phyloP scores from a whole-genome alignment of 2,329 filamentous ascomycete genomes.

The Plenodomus lindquistii region DNA sequence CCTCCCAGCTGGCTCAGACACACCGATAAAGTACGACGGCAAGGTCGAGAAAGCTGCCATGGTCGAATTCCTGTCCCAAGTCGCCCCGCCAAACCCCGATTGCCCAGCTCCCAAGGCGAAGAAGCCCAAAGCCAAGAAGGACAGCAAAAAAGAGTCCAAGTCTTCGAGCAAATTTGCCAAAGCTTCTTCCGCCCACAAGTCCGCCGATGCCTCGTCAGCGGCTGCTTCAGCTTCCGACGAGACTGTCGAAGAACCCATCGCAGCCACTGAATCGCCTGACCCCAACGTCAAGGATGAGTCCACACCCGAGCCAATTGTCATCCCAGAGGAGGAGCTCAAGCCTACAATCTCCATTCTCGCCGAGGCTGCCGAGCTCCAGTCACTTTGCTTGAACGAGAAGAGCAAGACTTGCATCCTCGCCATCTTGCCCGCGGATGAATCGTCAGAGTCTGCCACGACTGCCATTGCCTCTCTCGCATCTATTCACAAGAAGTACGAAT shows the following conservation, averaged over 20 bases:
- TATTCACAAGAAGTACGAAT: slow-evolving; percentile 74
- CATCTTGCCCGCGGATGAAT: slow-evolving; percentile 44
- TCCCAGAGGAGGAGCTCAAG: slow-evolving; percentile 56
- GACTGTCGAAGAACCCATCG: slow-evolving; percentile 52
- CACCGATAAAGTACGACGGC: slow-evolving; percentile 75
- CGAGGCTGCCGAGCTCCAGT: slow-evolving; percentile 65
- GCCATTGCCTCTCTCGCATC: slow-evolving; percentile 64
- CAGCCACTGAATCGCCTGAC: slow-evolving; percentile 59
- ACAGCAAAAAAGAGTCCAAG: slow-evolving; percentile 52
- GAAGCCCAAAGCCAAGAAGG: slow-evolving; percentile 48
- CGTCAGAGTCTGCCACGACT: slow-evolving; percentile 51
- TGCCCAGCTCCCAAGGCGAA: slow-evolving; percentile 59
- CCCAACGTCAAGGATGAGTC: slow-evolving; percentile 52
- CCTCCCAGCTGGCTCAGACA: slow-evolving; percentile 70
- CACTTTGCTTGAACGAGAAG: slow-evolving; percentile 74
- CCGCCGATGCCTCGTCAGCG: slow-evolving; percentile 52
- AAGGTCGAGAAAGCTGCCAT: slow-evolving; percentile 84
- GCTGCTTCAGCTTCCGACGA: slow-evolving; percentile 56
- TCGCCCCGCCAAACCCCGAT: slow-evolving; percentile 77
- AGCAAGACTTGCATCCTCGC: slow-evolving; percentile 83
- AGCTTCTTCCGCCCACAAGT: slow-evolving; percentile 57
- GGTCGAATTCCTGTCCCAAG: slow-evolving; percentile 79
- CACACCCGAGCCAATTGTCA: slow-evolving; percentile 53
- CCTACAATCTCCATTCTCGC: slow-evolving; percentile 69
- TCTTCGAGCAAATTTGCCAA: slow-evolving; percentile 55